These are phyloP conservation scores for Emmonsiellopsis sp. DNA, from an alignment of 2,329 filamentous ascomycete genomes.

Conservation along the genomic window DNA sequence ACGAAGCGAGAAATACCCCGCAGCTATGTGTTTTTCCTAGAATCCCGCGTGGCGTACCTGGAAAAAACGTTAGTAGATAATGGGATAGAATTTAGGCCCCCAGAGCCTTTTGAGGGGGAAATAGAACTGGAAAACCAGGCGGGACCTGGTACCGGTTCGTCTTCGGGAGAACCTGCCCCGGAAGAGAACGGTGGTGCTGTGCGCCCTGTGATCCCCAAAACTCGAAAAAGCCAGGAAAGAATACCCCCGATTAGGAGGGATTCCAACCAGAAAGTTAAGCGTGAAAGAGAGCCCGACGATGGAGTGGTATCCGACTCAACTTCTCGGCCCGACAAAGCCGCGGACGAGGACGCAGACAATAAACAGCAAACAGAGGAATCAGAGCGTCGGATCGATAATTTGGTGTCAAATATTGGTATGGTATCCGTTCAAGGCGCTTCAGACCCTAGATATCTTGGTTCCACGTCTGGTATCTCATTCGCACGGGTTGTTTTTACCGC, in stretches of 20 bases:
- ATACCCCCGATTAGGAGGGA: background rate
- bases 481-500: constrained; percentile 89
- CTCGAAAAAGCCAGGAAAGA: background rate
- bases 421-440: constrained; percentile 69
- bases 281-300: constrained; percentile 5
- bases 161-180: background rate
- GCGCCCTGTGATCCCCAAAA: background rate
- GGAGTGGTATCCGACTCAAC: background rate
- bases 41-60: constrained; percentile 74
- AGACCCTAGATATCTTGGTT: constrained; percentile 72
- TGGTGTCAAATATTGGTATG: constrained; percentile 63
- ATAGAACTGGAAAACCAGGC: background rate
- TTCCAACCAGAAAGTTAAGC: constrained; percentile 1
- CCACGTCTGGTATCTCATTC: constrained; percentile 86
- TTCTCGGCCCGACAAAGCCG: constrained; percentile 13
- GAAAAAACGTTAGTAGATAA: constrained; percentile 65
- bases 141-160: background rate
- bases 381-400: constrained; percentile 47
- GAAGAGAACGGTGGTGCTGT: background rate
- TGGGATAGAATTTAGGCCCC: constrained; percentile 62
- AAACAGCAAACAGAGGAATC: constrained; percentile 49
- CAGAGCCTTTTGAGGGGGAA: constrained; percentile 56
- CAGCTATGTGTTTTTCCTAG: constrained; percentile 89
- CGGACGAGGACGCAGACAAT: constrained; percentile 29
- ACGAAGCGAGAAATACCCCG: constrained; percentile 92